These are phyloP conservation scores for Cenchrus fungigraminus DNA, from an alignment of 176 grass and related monocot genomes.

Conservation along the genomic window DNA sequence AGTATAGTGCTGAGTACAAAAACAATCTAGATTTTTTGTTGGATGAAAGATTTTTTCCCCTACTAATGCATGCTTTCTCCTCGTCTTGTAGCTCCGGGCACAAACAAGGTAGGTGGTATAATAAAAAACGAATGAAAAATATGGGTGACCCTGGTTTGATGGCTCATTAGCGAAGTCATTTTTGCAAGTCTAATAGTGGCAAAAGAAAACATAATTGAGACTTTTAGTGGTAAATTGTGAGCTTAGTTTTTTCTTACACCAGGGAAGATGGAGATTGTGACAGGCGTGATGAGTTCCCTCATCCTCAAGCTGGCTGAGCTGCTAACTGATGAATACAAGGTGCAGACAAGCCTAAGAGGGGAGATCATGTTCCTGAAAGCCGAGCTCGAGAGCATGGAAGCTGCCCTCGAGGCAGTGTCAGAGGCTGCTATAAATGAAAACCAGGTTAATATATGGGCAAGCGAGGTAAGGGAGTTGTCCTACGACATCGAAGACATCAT, in stretches of 20 bases:
- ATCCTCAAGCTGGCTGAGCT: background rate
- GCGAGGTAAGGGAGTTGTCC: background rate
- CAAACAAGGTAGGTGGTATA: no score
- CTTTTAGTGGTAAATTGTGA: background rate
- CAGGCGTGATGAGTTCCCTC: background rate
- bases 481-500: slow-evolving; percentile 27
- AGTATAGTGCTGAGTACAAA: no score
- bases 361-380: slow-evolving; percentile 28
- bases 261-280: background rate
- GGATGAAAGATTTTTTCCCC: no score
- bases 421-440: background rate
- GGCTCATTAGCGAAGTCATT: background rate
- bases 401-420: background rate
- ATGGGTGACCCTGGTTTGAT: background rate
- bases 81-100: no score
- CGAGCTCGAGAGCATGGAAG: slow-evolving; percentile 13
- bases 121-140: no score
- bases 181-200: background rate
- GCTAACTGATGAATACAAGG: background rate
- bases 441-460: slow-evolving; percentile 19
- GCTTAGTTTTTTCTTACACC: background rate
- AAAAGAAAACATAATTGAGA: background rate
- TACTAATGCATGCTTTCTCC: background rate
- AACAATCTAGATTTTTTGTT: no score
- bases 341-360: slow-evolving; percentile 3